phyloP scores from a whole-genome alignment of 2,329 filamentous ascomycete species.

The Clonostachys sp. region DNA sequence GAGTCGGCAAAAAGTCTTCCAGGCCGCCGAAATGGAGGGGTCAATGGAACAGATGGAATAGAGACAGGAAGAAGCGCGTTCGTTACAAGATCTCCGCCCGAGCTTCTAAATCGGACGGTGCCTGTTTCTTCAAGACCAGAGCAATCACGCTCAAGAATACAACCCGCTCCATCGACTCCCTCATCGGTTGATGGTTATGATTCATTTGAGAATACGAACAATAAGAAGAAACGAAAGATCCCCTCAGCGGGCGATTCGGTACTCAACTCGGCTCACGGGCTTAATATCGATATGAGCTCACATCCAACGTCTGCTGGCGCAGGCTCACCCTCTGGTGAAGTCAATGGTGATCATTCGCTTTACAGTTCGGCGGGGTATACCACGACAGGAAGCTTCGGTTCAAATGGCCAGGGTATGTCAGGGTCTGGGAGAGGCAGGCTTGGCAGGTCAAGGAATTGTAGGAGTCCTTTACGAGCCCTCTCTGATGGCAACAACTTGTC shows the following conservation, averaged over 20 bases:
- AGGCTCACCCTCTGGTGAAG: neutral
- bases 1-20: constrained; percentile 15
- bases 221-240: constrained; percentile 99
- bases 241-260: constrained; percentile 75
- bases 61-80: constrained; percentile 22
- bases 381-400: constrained; percentile 37
- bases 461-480: constrained; percentile 58
- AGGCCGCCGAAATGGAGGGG: constrained; percentile 14
- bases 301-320: neutral
- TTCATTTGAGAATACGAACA: constrained; percentile 96
- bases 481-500: constrained; percentile 55
- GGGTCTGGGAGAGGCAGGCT: constrained; percentile 82
- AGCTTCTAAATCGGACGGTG: constrained; percentile 34
- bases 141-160: constrained; percentile 39
- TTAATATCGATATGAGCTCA: constrained; percentile 34
- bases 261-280: constrained; percentile 32
- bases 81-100: constrained; percentile 40
- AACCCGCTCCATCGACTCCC: constrained; percentile 62
- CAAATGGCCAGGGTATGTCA: constrained; percentile 59
- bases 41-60: no score
- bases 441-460: constrained; percentile 59
- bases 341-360: constrained; percentile 14
- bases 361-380: constrained; percentile 13
- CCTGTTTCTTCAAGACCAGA: constrained; percentile 38
- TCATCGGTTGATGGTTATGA: constrained; percentile 86